Conservation (phyloP, 768 basidiomycete genomes). For the Boletus reticulatus region DNA sequence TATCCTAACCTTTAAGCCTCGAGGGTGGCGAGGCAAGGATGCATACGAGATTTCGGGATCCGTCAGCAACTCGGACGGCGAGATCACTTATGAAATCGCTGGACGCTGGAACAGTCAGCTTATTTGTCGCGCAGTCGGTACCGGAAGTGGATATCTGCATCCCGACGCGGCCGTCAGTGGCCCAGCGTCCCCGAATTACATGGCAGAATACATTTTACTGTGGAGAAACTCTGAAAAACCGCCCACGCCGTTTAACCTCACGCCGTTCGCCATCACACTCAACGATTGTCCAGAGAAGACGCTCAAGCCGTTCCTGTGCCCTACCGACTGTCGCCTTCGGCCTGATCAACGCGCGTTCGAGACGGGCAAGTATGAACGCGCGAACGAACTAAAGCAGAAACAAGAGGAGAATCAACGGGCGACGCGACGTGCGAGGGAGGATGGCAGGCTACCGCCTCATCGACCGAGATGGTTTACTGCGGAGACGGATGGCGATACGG, state of each 20-base stretch:
- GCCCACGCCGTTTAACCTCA: conserved; percentile 88
- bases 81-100: conserved; percentile 81
- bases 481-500: conserved; percentile 82
- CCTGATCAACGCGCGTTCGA: conserved; percentile 97
- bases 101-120: conserved; percentile 96
- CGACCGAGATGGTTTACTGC: conserved; percentile 85
- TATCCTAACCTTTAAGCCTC: conserved; percentile 90
- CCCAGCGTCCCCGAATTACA: conserved; percentile 40
- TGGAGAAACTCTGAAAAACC: conserved; percentile 92
- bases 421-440: conserved; percentile 73
- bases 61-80: conserved; percentile 65
- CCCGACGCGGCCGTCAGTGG: conserved; percentile 66
- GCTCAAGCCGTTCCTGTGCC: conserved; percentile 70
- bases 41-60: conserved; percentile 91
- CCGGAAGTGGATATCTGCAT: conserved; percentile 56
- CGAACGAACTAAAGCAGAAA: conserved; percentile 72
- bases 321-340: conserved; percentile 89
- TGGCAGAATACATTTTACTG: conserved; percentile 76
- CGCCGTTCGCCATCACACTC: conserved; percentile 89
- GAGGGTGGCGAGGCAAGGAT: conserved; percentile 91
- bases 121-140: conserved; percentile 73
- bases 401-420: conserved; percentile 81
- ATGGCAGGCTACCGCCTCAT: conserved; percentile 69
- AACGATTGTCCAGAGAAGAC: conserved; percentile 80
- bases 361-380: conserved; percentile 78